Conservation (phyloP, 78 protist species). For the Paulinella micropora region DNA sequence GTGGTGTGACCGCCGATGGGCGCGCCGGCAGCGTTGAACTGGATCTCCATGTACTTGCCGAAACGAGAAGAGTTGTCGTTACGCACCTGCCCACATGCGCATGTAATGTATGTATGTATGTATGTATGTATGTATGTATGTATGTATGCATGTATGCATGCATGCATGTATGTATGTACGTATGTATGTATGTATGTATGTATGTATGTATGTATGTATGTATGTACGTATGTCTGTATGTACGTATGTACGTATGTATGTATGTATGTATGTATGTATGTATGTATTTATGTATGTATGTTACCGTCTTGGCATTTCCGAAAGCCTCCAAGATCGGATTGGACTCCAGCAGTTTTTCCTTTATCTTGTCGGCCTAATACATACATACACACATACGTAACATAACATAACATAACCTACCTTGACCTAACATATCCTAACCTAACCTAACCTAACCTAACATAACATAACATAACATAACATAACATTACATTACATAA, state of each 20-base stretch:
- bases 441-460: not conserved
- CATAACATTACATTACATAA: not conserved
- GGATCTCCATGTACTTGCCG: constrained; percentile 26
- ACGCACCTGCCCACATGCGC: not conserved
- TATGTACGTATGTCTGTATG: not conserved
- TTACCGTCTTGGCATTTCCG: constrained; percentile 76
- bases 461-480: not conserved
- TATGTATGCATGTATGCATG: not conserved
- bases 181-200: not conserved
- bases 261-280: not conserved
- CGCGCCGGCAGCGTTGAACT: not conserved
- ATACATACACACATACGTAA: not conserved
- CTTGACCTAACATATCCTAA: too few relatives aligned
- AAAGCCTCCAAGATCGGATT: constrained; percentile 58
- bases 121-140: not conserved
- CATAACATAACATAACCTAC: not conserved
- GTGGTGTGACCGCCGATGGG: not conserved
- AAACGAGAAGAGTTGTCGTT: constrained; percentile 78
- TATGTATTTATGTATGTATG: not conserved
- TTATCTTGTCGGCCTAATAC: not conserved
- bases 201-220: not conserved
- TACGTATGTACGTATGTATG: not conserved
- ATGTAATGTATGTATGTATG: not conserved
- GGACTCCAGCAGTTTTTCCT: constrained; percentile 24
- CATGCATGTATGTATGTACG: not conserved